Evolutionary conservation across 2,329 filamentous ascomycete species (phyloP).

Genomic region (Fusarium chaquense): DNA sequence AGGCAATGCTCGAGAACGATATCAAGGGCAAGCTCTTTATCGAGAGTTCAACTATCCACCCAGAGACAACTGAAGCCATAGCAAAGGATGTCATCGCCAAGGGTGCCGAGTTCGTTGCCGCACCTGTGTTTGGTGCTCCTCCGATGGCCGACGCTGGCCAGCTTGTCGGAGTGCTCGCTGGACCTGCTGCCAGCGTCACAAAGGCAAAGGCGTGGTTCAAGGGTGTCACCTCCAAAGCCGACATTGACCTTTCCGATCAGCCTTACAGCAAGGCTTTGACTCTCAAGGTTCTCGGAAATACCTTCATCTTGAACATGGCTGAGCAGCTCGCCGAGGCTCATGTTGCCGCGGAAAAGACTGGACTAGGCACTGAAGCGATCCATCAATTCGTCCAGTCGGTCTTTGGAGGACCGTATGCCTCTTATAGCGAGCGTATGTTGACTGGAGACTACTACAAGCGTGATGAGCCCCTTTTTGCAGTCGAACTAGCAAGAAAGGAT

Average conservation of each 20-base stretch:
- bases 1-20: slow-evolving; percentile 64
- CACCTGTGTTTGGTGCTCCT: slow-evolving; percentile 77
- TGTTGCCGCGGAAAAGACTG: slow-evolving; percentile 82
- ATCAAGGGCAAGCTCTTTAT: slow-evolving; percentile 81
- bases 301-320: slow-evolving; percentile 85
- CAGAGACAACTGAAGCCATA: slow-evolving; percentile 78
- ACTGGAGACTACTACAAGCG: slow-evolving; percentile 81
- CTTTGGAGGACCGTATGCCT: slow-evolving; percentile 80
- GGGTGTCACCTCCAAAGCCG: slow-evolving; percentile 76
- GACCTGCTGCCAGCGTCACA: slow-evolving; percentile 69
- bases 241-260: slow-evolving; percentile 78
- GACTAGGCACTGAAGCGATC: slow-evolving; percentile 76
- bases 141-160: slow-evolving; percentile 77
- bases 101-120: slow-evolving; percentile 80
- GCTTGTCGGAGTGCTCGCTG: slow-evolving; percentile 80
- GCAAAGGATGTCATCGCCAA: slow-evolving; percentile 67
- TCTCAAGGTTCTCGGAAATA: slow-evolving; percentile 88
- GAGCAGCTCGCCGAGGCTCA: slow-evolving; percentile 83
- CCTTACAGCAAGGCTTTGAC: slow-evolving; percentile 75
- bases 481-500: slow-evolving; percentile 87
- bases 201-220: slow-evolving; percentile 77
- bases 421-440: slow-evolving; percentile 80
- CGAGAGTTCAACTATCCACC: slow-evolving; percentile 90
- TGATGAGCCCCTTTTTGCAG: slow-evolving; percentile 83
- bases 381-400: slow-evolving; percentile 78